Percentiles rank a stretch among this genome's conserved stretches.
Conservation (phyloP, 139 green algal species). For the Astrephomene gubernaculifera region DNA sequence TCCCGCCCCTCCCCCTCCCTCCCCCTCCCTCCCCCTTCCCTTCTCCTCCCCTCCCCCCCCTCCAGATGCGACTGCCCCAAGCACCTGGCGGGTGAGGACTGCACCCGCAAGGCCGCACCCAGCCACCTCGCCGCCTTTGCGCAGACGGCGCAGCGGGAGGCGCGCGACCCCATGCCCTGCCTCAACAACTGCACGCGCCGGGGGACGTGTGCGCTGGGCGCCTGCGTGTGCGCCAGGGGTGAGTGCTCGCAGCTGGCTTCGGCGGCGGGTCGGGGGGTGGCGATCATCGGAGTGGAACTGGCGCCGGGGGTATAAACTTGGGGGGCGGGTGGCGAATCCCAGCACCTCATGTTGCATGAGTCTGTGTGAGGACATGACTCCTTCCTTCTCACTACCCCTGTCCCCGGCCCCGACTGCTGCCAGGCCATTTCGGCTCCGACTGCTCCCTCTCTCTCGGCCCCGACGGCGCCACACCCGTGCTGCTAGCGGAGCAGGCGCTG, state of each 20-base stretch:
- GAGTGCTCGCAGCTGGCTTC: neutral
- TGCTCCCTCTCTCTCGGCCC: constrained; percentile 17
- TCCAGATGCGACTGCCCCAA: constrained; percentile 35
- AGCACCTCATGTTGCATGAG: no score
- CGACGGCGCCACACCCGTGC: neutral
- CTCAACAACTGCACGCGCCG: constrained; percentile 26
- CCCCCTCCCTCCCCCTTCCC: neutral
- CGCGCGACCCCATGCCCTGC: neutral
- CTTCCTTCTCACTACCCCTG: no score
- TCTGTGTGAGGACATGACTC: no score
- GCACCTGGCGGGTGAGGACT: neutral
- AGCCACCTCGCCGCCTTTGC: neutral
- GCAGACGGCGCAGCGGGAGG: neutral
- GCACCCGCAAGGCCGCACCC: neutral
- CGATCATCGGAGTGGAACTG: no score
- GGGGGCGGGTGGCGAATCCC: no score
- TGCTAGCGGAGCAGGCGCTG: no score
- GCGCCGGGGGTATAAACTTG: no score
- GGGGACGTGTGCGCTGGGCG: neutral
- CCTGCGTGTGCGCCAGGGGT: constrained; percentile 22
- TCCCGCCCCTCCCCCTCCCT: neutral
- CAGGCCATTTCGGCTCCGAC: constrained; percentile 27
- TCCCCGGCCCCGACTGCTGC: no score
- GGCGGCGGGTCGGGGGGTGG: no score
- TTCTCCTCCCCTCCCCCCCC: neutral